Evolutionary conservation across 2,329 filamentous ascomycete genomes (phyloP).

Genomic region (Stagonosporopsis chrysanthemi): DNA sequence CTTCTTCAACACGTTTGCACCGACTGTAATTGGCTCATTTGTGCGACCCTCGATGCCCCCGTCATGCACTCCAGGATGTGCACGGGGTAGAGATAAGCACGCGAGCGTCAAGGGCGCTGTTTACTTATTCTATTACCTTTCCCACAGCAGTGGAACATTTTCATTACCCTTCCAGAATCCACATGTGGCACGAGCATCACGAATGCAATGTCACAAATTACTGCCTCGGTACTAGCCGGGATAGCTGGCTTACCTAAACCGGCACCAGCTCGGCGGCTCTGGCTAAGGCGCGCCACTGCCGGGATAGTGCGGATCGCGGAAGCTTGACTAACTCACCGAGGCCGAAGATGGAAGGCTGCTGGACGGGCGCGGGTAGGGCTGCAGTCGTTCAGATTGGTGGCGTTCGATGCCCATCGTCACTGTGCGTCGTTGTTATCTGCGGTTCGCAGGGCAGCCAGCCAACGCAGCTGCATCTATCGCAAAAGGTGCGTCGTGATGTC

Average conservation of each 20-base stretch:
- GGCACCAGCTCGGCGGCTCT: conserved; percentile 24
- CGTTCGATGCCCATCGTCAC: conserved; percentile 8
- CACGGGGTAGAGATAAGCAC: conserved; percentile 11
- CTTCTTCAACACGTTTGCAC: neutral
- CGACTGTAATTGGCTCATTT: conserved; percentile 12
- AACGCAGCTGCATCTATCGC: neutral
- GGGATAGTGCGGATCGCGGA: conserved; percentile 24
- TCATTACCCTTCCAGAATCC: conserved; percentile 23
- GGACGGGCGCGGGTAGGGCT: conserved; percentile 20
- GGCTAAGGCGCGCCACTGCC: conserved; percentile 30
- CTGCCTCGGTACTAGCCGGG: conserved; percentile 26
- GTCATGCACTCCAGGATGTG: conserved; percentile 15
- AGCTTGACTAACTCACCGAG: conserved; percentile 30
- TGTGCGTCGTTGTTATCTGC: conserved; percentile 4
- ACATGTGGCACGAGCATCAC: conserved; percentile 16
- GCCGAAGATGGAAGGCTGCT: conserved; percentile 1
- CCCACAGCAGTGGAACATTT: neutral
- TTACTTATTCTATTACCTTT: conserved; percentile 14
- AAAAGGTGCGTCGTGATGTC: conserved; percentile 7
- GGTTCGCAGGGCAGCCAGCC: neutral
- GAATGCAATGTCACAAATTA: conserved; percentile 26
- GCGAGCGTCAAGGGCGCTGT: conserved; percentile 11
- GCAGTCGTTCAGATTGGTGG: conserved; percentile 12
- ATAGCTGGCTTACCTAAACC: conserved; percentile 1
- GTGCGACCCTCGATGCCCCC: neutral